Evolutionary conservation across 2,329 filamentous ascomycete species (phyloP).

Genomic region (Nemania diffusa): DNA sequence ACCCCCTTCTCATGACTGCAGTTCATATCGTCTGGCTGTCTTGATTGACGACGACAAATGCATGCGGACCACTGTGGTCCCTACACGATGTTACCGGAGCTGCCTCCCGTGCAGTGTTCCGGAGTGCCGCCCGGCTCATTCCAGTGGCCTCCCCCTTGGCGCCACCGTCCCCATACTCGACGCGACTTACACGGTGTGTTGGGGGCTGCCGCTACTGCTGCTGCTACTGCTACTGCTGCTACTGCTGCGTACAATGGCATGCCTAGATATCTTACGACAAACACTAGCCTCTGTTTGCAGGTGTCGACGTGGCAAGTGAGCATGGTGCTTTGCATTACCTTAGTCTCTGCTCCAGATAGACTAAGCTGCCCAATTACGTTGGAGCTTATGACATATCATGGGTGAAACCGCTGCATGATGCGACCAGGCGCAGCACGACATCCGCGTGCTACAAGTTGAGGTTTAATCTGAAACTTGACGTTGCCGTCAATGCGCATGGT

Average conservation of each 20-base stretch:
- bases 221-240: no score
- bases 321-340: conserved; percentile 27
- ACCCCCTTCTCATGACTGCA: conserved; percentile 18
- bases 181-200: conserved; percentile 15
- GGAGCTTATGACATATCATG: conserved; percentile 1
- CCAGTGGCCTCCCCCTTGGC: conserved; percentile 4
- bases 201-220: no score
- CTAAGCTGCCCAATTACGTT: conserved; percentile 22
- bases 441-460: conserved; percentile 14
- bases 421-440: conserved; percentile 16
- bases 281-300: conserved; percentile 20
- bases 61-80: conserved; percentile 20
- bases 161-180: conserved; percentile 14
- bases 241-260: conserved; percentile 18
- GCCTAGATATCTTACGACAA: conserved; percentile 25
- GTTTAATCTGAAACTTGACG: conserved; percentile 36
- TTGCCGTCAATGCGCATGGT: conserved; percentile 29
- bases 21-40: conserved; percentile 11
- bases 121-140: conserved; percentile 16
- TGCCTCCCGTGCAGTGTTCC: conserved; percentile 23
- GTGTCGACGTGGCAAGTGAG: conserved; percentile 33
- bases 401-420: conserved; percentile 27
- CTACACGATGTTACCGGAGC: conserved; percentile 15
- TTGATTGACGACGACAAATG: conserved; percentile 13
- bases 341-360: conserved; percentile 24